Percentiles rank a stretch among this genome's conserved stretches.
Conservation (phyloP, 352 stramenopile species). For the Phytophthora sp. region DNA sequence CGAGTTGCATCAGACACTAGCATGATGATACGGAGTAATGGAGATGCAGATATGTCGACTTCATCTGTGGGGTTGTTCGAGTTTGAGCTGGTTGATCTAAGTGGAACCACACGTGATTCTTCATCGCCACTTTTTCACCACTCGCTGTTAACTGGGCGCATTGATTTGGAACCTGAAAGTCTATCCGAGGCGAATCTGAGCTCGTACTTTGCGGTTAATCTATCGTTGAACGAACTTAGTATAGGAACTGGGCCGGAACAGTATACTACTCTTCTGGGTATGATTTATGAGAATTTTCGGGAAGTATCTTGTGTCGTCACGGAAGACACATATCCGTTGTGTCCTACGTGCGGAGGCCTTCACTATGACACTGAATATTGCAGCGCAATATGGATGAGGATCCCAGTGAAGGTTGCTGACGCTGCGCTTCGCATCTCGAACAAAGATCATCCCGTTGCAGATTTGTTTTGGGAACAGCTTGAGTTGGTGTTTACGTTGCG, state of each 20-base stretch:
- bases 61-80: conserved; percentile 75
- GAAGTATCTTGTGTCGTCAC: conserved; percentile 76
- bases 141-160: conserved; percentile 73
- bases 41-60: conserved; percentile 62
- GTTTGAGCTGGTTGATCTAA: conserved; percentile 87
- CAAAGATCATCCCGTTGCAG: conserved; percentile 57
- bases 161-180: conserved; percentile 78
- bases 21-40: conserved; percentile 22
- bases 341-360: conserved; percentile 62
- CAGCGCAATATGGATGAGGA: conserved; percentile 80
- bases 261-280: conserved; percentile 75
- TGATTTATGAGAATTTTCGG: conserved; percentile 90
- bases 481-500: conserved; percentile 78
- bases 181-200: conserved; percentile 64
- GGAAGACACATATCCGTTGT: conserved; percentile 84
- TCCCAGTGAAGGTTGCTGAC: conserved; percentile 78
- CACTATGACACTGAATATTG: conserved; percentile 71
- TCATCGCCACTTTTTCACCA: conserved; percentile 78
- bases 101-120: conserved; percentile 63
- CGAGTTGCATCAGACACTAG: conserved; percentile 47
- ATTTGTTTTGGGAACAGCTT: conserved; percentile 85
- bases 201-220: conserved; percentile 68
- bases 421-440: conserved; percentile 76
- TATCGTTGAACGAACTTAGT: conserved; percentile 84
- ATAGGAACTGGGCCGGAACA: conserved; percentile 64